Base-by-base conservation (phyloP, 2,329 filamentous ascomycete genomes). In the Trichophyton schoenleinii region DNA sequence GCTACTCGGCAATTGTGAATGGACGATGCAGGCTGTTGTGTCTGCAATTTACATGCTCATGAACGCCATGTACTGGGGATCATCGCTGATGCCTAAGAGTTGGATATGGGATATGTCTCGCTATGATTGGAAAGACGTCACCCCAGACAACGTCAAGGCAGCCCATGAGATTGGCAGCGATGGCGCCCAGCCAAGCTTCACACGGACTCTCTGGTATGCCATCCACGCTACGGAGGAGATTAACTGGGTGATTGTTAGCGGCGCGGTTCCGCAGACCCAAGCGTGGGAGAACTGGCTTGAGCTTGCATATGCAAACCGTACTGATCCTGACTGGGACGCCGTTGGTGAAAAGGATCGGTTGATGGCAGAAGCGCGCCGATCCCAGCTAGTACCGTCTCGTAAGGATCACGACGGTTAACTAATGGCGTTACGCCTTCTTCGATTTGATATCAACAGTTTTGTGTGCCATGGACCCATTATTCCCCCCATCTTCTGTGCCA, bases 1-100 rank as follows among this genome's bases (percentile, higher is more conserved):
- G 11, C 71, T 85, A 13, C 71, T 87, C 38, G 83, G 83, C 1
- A 86, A 86, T 68, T 83, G 82, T 70, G 78, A 77, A n/a, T 85
- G 82, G 77, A 76, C 78, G 52, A 80, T 81, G 63, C 83, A 87
- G 70, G 78, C 81, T 8, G 79, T 83, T 9, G 81, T 85, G 63
- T 82, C 81, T 5, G 74, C 72, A 1, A 75, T 78, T 1, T 86
- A 86, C 65, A 81, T 86, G 60, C 64, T 80, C 3, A 75, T 86
- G 58, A 87, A 86, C 63, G 80, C 78, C 8, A 69, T 81, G 0
- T 85, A 85, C 69, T 86, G 83, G 83, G 73, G 73, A 1, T 74
- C 82, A 59, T 79, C 80, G 20, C 70, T 83, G 69, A 63, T 83
- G 22, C 68, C 80, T 0, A 76, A 76, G 28, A 67, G 70, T 0